A percentile compares a stretch with the other conserved stretches of the same genome.
Evolutionary conservation across 257 asterid genomes (phyloP).

Genomic region (Nemophila menziesii): DNA sequence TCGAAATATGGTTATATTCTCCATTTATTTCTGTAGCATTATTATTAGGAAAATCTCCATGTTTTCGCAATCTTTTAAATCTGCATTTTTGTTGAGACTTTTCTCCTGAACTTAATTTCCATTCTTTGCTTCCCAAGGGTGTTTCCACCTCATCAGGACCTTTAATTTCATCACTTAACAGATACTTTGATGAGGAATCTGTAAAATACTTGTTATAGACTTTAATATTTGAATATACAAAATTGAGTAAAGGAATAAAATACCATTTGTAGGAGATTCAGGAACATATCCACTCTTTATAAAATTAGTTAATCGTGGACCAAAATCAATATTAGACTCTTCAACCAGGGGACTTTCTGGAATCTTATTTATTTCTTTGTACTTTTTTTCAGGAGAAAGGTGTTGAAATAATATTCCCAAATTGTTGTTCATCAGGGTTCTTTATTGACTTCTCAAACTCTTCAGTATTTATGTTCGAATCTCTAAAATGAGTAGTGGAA

Average conservation of each 20-base stretch:
- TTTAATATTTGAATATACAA: background rate
- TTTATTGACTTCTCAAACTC: no score
- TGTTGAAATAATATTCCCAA: slow-evolving; percentile 21
- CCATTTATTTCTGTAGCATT: slow-evolving; percentile 18
- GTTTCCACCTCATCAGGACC: slow-evolving; percentile 32
- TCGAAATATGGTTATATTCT: slow-evolving; percentile 19
- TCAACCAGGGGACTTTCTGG: slow-evolving; percentile 21
- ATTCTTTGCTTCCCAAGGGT: slow-evolving; percentile 39
- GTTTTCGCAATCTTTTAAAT: slow-evolving; percentile 68
- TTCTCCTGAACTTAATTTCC: slow-evolving; percentile 39
- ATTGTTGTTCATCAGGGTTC: no score
- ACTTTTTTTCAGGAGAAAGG: slow-evolving; percentile 21
- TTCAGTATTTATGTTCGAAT: slow-evolving; percentile 17
- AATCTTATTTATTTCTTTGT: slow-evolving; percentile 21
- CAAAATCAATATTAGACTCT: slow-evolving; percentile 21
- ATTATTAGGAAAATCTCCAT: slow-evolving; percentile 32
- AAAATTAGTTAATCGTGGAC: slow-evolving; percentile 71
- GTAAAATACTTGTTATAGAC: no score
- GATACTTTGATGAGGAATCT: no score
- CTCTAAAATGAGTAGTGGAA: no score
- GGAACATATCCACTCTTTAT: slow-evolving; percentile 73
- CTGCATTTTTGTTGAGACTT: slow-evolving; percentile 41
- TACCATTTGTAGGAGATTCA: slow-evolving; percentile 56
- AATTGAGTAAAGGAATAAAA: slow-evolving; percentile 10
- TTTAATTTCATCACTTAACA: no score